Conservation (phyloP, 768 basidiomycete genomes). For the Hericium rajendrae region DNA sequence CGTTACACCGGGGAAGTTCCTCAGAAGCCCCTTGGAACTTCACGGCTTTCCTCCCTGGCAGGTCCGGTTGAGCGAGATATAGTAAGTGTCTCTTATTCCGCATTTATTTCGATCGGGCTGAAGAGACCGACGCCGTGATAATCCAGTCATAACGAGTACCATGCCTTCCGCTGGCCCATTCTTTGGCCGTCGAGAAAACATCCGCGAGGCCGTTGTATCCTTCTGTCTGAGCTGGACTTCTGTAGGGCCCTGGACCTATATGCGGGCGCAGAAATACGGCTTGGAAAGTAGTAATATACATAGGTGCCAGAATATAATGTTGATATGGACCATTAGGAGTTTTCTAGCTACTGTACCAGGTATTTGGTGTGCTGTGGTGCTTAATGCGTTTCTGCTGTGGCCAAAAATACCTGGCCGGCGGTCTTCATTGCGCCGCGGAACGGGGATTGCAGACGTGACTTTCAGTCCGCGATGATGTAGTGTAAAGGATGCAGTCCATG, state of each 20-base stretch:
- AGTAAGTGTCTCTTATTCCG: slow-evolving; percentile 35
- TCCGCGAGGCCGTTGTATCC: slow-evolving; percentile 11
- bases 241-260: slow-evolving; percentile 67
- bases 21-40: slow-evolving; percentile 47
- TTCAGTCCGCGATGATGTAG: no score
- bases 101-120: not conserved
- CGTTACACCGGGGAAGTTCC: slow-evolving; percentile 28
- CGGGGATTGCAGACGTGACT: no score
- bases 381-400: not conserved
- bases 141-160: slow-evolving; percentile 15
- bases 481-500: no score
- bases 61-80: slow-evolving; percentile 69
- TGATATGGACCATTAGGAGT: no score
- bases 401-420: no score
- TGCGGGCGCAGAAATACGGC: slow-evolving; percentile 64
- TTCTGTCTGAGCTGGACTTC: slow-evolving; percentile 41
- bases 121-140: not conserved
- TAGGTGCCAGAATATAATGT: no score
- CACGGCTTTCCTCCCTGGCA: slow-evolving; percentile 83
- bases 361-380: not conserved
- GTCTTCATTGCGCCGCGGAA: no score
- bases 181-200: not conserved
- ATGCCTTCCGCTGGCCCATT: slow-evolving; percentile 1
- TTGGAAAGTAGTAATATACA: slow-evolving; percentile 37
- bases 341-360: no score